These are phyloP conservation scores for Xylaria sp. DNA, from an alignment of 2,329 filamentous ascomycete genomes.

Conservation along the genomic window DNA sequence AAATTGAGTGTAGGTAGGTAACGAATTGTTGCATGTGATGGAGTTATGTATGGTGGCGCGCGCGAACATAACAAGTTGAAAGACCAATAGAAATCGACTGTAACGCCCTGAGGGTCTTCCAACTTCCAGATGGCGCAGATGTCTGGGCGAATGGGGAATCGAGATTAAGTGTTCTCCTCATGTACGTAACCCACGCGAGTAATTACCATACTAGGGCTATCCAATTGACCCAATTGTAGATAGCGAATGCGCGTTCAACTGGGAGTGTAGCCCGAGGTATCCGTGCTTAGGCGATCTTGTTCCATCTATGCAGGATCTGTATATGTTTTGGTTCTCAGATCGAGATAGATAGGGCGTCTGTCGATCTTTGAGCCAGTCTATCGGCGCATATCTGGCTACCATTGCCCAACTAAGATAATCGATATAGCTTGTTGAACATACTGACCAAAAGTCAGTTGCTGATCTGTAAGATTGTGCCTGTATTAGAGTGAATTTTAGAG, in stretches of 20 bases:
- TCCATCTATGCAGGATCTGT: slow-evolving; percentile 7
- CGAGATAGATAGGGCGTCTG: background rate
- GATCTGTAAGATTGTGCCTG: background rate
- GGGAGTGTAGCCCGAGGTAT: background rate
- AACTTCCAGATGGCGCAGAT: slow-evolving; percentile 13
- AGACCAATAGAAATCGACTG: slow-evolving; percentile 27
- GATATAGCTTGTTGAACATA: background rate
- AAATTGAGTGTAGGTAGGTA: background rate
- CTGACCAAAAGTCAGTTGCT: background rate
- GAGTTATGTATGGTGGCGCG: slow-evolving; percentile 23
- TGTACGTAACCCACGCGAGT: slow-evolving; percentile 7
- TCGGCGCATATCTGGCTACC: background rate
- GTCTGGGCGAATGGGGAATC: slow-evolving; percentile 21
- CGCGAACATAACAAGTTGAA: slow-evolving; percentile 24
- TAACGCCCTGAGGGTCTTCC: slow-evolving; percentile 15
- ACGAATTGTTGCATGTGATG: slow-evolving; percentile 13
- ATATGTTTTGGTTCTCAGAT: slow-evolving; percentile 10
- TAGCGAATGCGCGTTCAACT: background rate
- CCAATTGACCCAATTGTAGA: background rate
- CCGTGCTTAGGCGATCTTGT: slow-evolving; percentile 9
- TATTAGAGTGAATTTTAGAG: background rate
- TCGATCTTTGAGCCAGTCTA: slow-evolving; percentile 10
- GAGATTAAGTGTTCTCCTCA: slow-evolving; percentile 1
- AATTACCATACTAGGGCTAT: slow-evolving; percentile 3
- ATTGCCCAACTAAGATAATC: background rate